These are phyloP conservation scores for Boletus semigastroideus DNA, from an alignment of 1,284 basidiomycete species.

Conservation along the genomic window DNA sequence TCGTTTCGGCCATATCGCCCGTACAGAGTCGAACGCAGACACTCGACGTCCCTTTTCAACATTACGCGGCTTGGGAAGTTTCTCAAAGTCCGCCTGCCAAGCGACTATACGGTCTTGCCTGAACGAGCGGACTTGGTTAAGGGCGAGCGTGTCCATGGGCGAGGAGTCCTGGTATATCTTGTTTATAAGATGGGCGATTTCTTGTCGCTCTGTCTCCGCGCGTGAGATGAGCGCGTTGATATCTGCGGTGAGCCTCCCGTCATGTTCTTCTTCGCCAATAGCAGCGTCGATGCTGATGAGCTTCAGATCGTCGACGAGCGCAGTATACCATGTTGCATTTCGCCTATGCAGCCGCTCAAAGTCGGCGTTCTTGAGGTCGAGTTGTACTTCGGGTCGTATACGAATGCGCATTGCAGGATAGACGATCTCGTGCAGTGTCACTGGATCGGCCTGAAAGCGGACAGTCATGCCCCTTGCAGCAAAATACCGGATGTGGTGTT, in stretches of 20 bases:
- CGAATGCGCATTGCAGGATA: slow-evolving; percentile 89
- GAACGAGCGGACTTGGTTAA: slow-evolving; percentile 85
- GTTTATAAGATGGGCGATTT: slow-evolving; percentile 77
- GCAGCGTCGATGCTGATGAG: slow-evolving; percentile 75
- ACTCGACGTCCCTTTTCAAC: slow-evolving; percentile 52
- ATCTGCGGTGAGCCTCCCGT: slow-evolving; percentile 56
- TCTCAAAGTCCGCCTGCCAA: slow-evolving; percentile 89
- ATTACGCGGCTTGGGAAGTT: slow-evolving; percentile 61
- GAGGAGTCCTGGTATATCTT: slow-evolving; percentile 78
- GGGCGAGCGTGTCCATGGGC: slow-evolving; percentile 82
- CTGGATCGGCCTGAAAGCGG: slow-evolving; percentile 85
- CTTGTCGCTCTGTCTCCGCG: slow-evolving; percentile 73
- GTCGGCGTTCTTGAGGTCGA: slow-evolving; percentile 88
- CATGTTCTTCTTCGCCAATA: slow-evolving; percentile 69
- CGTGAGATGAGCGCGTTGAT: slow-evolving; percentile 69
- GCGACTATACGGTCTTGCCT: slow-evolving; percentile 95
- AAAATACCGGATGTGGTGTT: slow-evolving; percentile 93
- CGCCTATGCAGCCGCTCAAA: slow-evolving; percentile 77
- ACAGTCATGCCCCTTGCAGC: slow-evolving; percentile 83
- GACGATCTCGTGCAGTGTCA: slow-evolving; percentile 83
- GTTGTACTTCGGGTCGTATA: slow-evolving; percentile 81
- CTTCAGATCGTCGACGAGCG: slow-evolving; percentile 70
- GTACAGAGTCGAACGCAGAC: slow-evolving; percentile 66
- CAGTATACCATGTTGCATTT: slow-evolving; percentile 71
- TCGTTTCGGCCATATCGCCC: slow-evolving; percentile 66